Evolutionary conservation across 2,329 filamentous ascomycete species (phyloP), one percentile per base, ranked within the genome.

Genomic region (Gliomastix tumulicola): DNA sequence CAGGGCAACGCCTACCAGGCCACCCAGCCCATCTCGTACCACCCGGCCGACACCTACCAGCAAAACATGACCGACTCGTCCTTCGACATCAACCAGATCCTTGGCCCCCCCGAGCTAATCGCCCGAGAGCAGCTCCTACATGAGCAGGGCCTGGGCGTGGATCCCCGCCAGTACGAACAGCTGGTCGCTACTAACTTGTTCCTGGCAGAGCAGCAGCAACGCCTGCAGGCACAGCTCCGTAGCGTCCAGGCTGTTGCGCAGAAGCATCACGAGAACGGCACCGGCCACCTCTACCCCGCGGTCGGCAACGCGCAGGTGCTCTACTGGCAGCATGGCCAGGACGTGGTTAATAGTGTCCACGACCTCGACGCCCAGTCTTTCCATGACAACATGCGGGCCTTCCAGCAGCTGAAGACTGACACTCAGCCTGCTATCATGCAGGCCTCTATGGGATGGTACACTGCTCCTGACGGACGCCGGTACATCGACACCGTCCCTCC

Each of bases 171-270:
- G 36, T 92, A 95, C 48, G 86, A 88, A 36, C 88, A 95, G 62
- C 71, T 97, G 45, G 77, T 96, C 53, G 84, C 88, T 39, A 94
- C 88, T 51, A 95, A 96, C 59, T 67, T 92, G 56, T 94, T 94
- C 55, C 74, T 98, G 35, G 88, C 88, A 28, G 88, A 95, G 55
- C 89, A 95, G 63, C 90, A 97, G 64, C 88, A 95, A 65, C 84
- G 86, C 45, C 78, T 97, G 36, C 89, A 97, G 64, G 89, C 96
- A 65, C 88, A 97, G 65, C 74, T 97, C 47, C 77, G 88, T 48
- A 85, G 69, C 46, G 79, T 96, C 18, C 92, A 90, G 52, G 80
- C 82, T 36, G 84, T 85, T 25, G 84, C 87, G 41, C 84, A 88
- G 62, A 84, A 89, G 60, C 84, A 89, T 53, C 84, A 88, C 57